phyloP scores from a whole-genome alignment of 495 filamentous ascomycete species.

The Cenococcum geophilum region DNA sequence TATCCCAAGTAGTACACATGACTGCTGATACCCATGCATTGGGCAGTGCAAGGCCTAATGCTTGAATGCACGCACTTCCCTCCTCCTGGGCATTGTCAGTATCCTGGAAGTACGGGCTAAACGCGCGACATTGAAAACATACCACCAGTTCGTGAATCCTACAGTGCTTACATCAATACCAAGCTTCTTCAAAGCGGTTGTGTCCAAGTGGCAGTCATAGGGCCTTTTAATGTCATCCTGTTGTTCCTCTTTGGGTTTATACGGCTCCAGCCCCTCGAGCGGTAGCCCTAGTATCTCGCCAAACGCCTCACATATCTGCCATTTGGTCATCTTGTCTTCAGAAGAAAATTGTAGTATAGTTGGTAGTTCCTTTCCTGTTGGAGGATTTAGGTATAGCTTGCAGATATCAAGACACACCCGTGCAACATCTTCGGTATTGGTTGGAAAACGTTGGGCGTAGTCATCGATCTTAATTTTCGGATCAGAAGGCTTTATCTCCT shows the following conservation, averaged over 20 bases:
- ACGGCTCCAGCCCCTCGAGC: conserved; percentile 59
- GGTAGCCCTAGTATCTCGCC: conserved; percentile 74
- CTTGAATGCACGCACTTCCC: background rate
- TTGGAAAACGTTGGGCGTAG: conserved; percentile 81
- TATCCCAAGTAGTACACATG: too few relatives aligned
- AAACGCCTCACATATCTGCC: conserved; percentile 77
- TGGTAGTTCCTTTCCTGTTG: conserved; percentile 47
- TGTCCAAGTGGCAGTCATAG: conserved; percentile 86
- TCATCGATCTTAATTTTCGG: conserved; percentile 74
- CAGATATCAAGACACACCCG: conserved; percentile 69
- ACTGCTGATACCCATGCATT: too few relatives aligned
- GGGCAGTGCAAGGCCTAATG: background rate
- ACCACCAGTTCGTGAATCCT: conserved; percentile 84
- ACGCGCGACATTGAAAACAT: conserved; percentile 28
- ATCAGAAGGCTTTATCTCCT: conserved; percentile 43
- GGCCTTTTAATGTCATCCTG: conserved; percentile 75
- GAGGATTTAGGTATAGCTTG: conserved; percentile 50
- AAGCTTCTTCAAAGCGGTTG: conserved; percentile 63
- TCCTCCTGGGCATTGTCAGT: background rate
- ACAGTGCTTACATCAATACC: conserved; percentile 70
- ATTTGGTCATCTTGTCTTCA: conserved; percentile 85
- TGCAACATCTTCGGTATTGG: conserved; percentile 81
- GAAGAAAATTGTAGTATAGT: conserved; percentile 79
- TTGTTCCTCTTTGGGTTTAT: conserved; percentile 55
- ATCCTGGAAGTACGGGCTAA: background rate